Base-by-base conservation (phyloP, 345 rosid species). In the Nasturtium officinale region DNA sequence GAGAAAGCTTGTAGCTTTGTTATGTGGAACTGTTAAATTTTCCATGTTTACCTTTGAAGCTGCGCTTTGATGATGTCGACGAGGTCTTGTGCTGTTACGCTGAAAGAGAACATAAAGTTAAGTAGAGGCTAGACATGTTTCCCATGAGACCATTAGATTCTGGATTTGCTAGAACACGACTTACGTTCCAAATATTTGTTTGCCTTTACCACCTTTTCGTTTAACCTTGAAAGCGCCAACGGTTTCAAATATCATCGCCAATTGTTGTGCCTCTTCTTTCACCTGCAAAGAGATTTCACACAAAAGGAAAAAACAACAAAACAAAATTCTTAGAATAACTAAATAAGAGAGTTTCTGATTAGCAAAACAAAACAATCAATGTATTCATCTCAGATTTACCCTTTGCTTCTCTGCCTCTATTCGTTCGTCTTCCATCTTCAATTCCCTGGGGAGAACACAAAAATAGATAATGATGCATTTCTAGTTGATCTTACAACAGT, bases 171-270 rank as follows among this genome's bases (percentile, higher is more conserved):
- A 48, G 7, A 21, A 17, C 37, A 72, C 4, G 10, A 84, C 90
- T 87, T 75, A 87, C 98, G 79, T 82, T 83, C 98, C 98, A 57
- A 94, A 94, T 72, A 94, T 89, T 61, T 43, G 90, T 70, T 89
- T 91, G 43, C 95, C 95, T 85, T 88, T 88, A 75, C 96, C 97
- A 21, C 95, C 96, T 80, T 89, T 94, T 59, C 97, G 91, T 87
- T 89, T 94, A 76, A 94, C 93, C 78, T 94, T 94, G 74, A 94
- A 89, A 45, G 95, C 96, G 67, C 97, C 98, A 70, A 89, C 87
- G 13, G 93, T 89, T 84, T 94, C 88, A 70, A 91, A 89, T n/a
- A 91, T 71, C 29, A 79, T 37, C 29, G 93, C 97, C 55, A 94
- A 85, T 77, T 94, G 93, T 46, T 83, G 84, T 9, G 97, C 97